A percentile compares a stretch with the other conserved stretches of the same genome.
These are phyloP conservation scores for Nemophila menziesii DNA, from an alignment of 257 asterid species.

Conservation along the genomic window DNA sequence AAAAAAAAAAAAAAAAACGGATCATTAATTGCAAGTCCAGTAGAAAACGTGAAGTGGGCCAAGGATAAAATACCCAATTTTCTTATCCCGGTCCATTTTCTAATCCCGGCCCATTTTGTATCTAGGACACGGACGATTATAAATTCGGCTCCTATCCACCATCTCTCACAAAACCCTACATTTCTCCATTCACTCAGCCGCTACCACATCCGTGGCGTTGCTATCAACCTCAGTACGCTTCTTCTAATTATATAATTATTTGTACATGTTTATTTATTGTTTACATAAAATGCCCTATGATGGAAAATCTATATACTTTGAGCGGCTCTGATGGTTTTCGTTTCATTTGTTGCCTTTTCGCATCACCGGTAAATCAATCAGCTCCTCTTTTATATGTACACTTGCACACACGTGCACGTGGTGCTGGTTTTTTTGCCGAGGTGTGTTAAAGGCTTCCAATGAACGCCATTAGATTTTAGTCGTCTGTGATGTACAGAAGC, in stretches of 20 bases:
- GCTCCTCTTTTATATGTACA: neutral
- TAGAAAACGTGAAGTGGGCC: too few relatives aligned
- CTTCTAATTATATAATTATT: neutral
- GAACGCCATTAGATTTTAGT: constrained; percentile 25
- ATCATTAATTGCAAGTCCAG: too few relatives aligned
- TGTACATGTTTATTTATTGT: neutral
- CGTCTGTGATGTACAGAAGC: constrained; percentile 26
- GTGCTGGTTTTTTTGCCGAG: constrained; percentile 31
- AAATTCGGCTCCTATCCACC: neutral
- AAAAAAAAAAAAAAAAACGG: too few relatives aligned
- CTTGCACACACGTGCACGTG: constrained; percentile 2
- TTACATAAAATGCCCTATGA: constrained; percentile 17
- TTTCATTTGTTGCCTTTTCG: constrained; percentile 32
- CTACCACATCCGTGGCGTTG: neutral
- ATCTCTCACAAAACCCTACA: neutral
- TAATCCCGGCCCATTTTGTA: neutral
- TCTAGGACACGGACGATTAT: neutral
- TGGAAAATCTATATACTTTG: constrained; percentile 16
- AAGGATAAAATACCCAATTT: neutral
- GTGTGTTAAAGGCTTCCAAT: constrained; percentile 27
- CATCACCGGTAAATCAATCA: constrained; percentile 28
- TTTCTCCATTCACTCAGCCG: neutral
- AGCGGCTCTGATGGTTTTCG: constrained; percentile 29
- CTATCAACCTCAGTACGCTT: neutral
- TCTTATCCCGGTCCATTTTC: too few relatives aligned